These are phyloP conservation scores for Magnolia sinica DNA, from an alignment of 164 flowering plant genomes.

Conservation along the genomic window DNA sequence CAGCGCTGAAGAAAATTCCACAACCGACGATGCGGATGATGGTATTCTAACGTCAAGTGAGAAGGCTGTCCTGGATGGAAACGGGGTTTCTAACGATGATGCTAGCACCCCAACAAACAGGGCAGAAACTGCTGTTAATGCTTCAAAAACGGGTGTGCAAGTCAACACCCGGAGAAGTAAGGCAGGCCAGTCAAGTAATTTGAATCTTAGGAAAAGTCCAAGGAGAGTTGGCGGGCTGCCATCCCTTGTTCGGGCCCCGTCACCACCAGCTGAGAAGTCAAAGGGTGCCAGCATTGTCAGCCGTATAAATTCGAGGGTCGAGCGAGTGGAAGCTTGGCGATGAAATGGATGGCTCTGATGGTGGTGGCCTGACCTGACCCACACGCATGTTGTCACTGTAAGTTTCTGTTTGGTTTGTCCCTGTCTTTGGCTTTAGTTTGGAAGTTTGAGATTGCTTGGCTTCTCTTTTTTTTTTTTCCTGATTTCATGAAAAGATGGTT, in stretches of 20 bases:
- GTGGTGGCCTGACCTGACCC: background rate
- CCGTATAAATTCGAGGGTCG: conserved; percentile 46
- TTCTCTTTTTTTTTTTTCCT: background rate
- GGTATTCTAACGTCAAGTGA: conserved; percentile 18
- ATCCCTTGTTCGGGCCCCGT: conserved; percentile 13
- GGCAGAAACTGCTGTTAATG: conserved; percentile 8
- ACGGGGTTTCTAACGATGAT: conserved; percentile 14
- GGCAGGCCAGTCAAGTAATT: conserved; percentile 25
- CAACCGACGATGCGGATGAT: conserved; percentile 12
- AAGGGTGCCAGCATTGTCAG: conserved; percentile 47
- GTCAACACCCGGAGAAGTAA: conserved; percentile 16
- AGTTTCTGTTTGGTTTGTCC: background rate
- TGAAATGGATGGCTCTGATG: conserved; percentile 19
- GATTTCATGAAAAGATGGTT: conserved; percentile 1
- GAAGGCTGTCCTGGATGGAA: conserved; percentile 21
- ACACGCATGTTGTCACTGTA: background rate
- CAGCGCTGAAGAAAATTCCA: conserved; percentile 15
- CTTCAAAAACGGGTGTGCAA: conserved; percentile 9
- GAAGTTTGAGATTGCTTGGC: conserved; percentile 2
- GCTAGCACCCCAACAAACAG: background rate
- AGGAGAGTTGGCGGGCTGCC: conserved; percentile 24
- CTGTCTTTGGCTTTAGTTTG: background rate
- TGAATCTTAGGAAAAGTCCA: conserved; percentile 21
- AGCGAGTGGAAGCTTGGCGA: conserved; percentile 77
- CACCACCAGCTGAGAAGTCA: conserved; percentile 27